These are phyloP conservation scores for Strigomonas culicis DNA, from an alignment of 208 protist genomes.

Conservation along the genomic window DNA sequence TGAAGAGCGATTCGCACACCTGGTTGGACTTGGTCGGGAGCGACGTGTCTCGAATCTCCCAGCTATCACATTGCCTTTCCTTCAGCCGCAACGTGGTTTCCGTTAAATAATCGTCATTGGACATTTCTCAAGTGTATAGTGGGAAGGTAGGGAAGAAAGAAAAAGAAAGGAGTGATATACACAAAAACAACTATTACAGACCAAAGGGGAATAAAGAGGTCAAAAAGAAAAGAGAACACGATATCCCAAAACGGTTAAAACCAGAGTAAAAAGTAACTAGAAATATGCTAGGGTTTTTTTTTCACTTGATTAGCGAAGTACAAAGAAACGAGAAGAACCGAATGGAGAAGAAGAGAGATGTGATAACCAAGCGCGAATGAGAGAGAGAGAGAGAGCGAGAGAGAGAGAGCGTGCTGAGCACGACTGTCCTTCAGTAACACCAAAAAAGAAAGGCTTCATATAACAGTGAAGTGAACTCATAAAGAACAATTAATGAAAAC, in stretches of 20 bases:
- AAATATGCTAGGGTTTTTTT: background rate
- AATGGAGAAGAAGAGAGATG: background rate
- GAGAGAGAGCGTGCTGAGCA: background rate
- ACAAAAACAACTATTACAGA: too few species aligned
- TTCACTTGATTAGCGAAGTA: background rate
- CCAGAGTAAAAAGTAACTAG: background rate
- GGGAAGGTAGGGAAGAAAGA: too few species aligned
- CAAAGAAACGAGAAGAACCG: background rate
- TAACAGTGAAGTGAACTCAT: background rate
- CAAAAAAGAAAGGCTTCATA: background rate
- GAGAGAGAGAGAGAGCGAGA: constrained; percentile 6
- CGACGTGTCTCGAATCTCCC: constrained; percentile 61
- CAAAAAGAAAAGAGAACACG: background rate
- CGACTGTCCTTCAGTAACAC: too few species aligned
- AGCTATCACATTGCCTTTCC: constrained; percentile 35
- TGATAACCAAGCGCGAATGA: background rate
- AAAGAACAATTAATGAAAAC: background rate
- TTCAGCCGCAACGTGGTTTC: background rate
- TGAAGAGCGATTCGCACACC: constrained; percentile 79
- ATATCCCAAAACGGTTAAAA: background rate
- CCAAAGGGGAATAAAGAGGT: background rate
- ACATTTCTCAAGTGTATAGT: constrained; percentile 1
- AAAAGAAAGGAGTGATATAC: too few species aligned
- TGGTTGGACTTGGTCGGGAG: constrained; percentile 34
- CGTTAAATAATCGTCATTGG: background rate